Conservation (phyloP, 331 rosid species). For the Malus hybrid region DNA sequence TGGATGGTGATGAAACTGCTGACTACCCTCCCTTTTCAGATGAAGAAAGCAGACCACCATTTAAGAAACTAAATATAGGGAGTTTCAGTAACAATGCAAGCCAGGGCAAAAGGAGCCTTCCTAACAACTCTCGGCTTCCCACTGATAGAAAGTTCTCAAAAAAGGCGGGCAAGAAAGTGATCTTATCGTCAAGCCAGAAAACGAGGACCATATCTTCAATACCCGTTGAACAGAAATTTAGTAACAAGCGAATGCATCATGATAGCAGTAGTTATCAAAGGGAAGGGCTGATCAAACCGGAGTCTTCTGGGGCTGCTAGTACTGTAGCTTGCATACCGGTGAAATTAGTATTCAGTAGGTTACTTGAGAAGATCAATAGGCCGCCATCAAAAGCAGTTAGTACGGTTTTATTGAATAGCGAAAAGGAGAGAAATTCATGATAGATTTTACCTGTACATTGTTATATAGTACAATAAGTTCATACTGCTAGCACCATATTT, state of each 20-base stretch:
- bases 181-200: slow-evolving; percentile 77
- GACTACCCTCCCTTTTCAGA: slow-evolving; percentile 38
- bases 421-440: slow-evolving; percentile 49
- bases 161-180: slow-evolving; percentile 58
- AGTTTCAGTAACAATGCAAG: slow-evolving; percentile 44
- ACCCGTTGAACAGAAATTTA: slow-evolving; percentile 47
- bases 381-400: slow-evolving; percentile 67
- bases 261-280: slow-evolving; percentile 42
- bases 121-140: slow-evolving; percentile 26
- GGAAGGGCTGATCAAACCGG: slow-evolving; percentile 65
- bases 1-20: slow-evolving; percentile 47
- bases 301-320: slow-evolving; percentile 56
- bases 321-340: slow-evolving; percentile 98
- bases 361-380: slow-evolving; percentile 98
- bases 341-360: slow-evolving; percentile 87
- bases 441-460: slow-evolving; percentile 79
- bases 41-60: slow-evolving; percentile 47
- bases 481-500: slow-evolving; percentile 35
- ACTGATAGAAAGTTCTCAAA: slow-evolving; percentile 47
- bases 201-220: slow-evolving; percentile 95
- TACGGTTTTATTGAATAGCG: slow-evolving; percentile 39
- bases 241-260: slow-evolving; percentile 46
- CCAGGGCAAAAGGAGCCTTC: slow-evolving; percentile 36
- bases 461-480: slow-evolving; percentile 41
- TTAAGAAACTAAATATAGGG: slow-evolving; percentile 46